Evolutionary conservation across 805 yeast genomes (phyloP).

Genomic region (Isabelozyma rhagii): DNA sequence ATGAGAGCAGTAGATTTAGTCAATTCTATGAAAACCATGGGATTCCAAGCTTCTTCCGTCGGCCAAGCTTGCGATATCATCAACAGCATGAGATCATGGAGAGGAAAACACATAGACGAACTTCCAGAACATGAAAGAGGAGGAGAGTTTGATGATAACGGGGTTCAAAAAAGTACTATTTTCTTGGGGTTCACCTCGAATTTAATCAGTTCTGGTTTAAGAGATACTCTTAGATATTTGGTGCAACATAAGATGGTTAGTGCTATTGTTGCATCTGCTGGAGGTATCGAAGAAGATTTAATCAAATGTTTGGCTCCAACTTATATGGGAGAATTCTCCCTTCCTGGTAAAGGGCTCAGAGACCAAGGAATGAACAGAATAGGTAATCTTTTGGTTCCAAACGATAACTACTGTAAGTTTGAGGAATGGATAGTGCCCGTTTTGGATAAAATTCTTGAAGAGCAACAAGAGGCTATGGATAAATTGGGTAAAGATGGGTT

Average conservation of each 20-base stretch:
- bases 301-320: conserved; percentile 97
- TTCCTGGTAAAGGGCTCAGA: conserved; percentile 78
- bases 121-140: conserved; percentile 63
- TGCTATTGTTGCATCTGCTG: conserved; percentile 95
- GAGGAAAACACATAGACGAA: conserved; percentile 72
- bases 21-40: conserved; percentile 87
- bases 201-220: conserved; percentile 87
- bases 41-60: conserved; percentile 90
- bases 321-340: conserved; percentile 83
- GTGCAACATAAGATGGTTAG: conserved; percentile 94
- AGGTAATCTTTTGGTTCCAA: conserved; percentile 95
- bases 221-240: conserved; percentile 84
- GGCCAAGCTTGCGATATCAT: conserved; percentile 90
- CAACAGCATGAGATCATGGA: conserved; percentile 89
- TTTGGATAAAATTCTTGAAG: conserved; percentile 80
- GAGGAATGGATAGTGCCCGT: conserved; percentile 99
- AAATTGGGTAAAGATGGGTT: conserved; percentile 49
- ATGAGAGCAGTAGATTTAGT: conserved; percentile 78
- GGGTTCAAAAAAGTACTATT: conserved; percentile 81
- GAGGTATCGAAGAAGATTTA: conserved; percentile 96
- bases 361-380: conserved; percentile 97
- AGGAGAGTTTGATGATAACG: conserved; percentile 75
- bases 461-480: conserved; percentile 69
- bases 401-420: conserved; percentile 94
- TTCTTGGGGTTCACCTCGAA: conserved; percentile 97